These are phyloP conservation scores for Taiozyma sp. DNA, from an alignment of 1,139 yeast genomes.

Conservation along the genomic window DNA sequence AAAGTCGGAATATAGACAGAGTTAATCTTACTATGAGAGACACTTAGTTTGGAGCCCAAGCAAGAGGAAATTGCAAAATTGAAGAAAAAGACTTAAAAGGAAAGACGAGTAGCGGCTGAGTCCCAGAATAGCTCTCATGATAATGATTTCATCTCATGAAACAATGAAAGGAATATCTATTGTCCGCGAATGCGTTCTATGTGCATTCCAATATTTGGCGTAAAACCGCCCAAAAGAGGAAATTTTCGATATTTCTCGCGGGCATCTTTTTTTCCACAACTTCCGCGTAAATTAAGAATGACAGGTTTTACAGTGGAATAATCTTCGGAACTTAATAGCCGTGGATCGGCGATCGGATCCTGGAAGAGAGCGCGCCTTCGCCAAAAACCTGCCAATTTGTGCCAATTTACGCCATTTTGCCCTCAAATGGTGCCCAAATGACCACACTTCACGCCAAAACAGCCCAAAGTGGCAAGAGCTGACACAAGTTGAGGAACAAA, in stretches of 20 bases:
- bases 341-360: not conserved
- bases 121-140: too few species aligned
- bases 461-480: not conserved
- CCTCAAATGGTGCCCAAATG: too few species aligned
- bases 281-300: not conserved
- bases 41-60: too few species aligned
- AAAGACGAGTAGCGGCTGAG: too few species aligned
- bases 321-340: not conserved
- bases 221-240: not conserved
- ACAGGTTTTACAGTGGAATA: too few species aligned
- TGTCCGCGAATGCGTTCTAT: not conserved
- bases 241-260: not conserved
- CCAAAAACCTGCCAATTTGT: not conserved
- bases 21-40: too few species aligned
- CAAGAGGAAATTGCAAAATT: too few species aligned
- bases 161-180: not conserved
- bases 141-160: too few species aligned
- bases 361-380: not conserved
- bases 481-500: not conserved
- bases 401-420: not conserved
- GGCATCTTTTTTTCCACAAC: not conserved
- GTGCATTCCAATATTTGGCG: not conserved
- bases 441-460: not conserved
- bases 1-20: not conserved
- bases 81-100: too few species aligned